Evolutionary conservation across 257 asterid species (phyloP), one percentile per base, ranked within the genome.

Genomic region (Perilla frutescens): DNA sequence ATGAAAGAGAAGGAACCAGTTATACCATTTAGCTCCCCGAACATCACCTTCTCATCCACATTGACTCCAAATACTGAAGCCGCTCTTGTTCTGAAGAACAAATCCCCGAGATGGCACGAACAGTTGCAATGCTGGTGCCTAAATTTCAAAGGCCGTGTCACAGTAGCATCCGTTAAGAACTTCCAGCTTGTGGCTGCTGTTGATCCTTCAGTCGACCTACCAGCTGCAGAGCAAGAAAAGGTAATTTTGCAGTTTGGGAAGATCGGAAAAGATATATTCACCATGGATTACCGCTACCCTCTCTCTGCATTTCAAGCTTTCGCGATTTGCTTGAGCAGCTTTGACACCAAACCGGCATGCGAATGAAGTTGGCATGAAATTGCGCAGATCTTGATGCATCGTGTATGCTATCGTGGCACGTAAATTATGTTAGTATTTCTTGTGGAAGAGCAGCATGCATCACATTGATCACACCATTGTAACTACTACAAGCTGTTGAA

Each of bases 221-320:
- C 96, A 3, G 86, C 88, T 49, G 83, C 87, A 3, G 96, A 88
- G 63, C 96, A 87, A 72, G 98, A 92, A 9, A 92, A 86, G 77
- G 98, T 92, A 32, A 88, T 90, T 49, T 67, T 92, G 77, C 98
- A 92, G 83, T 92, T 92, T 50, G 98, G 98, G 39, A 92, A 92
- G 85, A 92, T 92, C 3, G 98, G 98, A 40, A 92, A 88, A 80
- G 98, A 92, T 74, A 92, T 92, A 39, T 92, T 92, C 75, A 90
- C 98, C 7, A 92, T 92, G 98, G 98, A 92, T 68, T 92, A 92
- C 59, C 78, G 93, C 31, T 93, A 90, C 77, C 97, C 96, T 0
- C 86, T 93, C 61, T 93, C 97, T 57, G 99, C 97, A 3, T 94
- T 94, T 79, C 99, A 94, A 77, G 97, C 99, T 60, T 94, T 94